These are phyloP conservation scores for Amanita brunnescens DNA, from an alignment of 768 basidiomycete genomes.

Conservation along the genomic window DNA sequence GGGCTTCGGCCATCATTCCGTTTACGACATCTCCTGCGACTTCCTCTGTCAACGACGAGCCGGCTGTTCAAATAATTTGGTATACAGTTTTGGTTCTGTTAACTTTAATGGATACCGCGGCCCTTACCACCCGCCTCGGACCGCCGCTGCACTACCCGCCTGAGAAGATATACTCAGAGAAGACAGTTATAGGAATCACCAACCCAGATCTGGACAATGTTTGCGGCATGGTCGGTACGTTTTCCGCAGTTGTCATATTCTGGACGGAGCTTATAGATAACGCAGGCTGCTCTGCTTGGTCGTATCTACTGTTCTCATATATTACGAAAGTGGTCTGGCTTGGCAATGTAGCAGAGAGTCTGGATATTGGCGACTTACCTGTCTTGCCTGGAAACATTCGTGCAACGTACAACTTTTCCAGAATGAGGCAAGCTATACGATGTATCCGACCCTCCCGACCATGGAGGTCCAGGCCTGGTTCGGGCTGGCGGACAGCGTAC, in stretches of 20 bases:
- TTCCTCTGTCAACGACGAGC: slow-evolving; percentile 15
- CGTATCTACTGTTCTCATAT: slow-evolving; percentile 73
- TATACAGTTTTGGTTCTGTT: slow-evolving; percentile 45
- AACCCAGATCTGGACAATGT: slow-evolving; percentile 70
- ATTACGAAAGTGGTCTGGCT: slow-evolving; percentile 84
- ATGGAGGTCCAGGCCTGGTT: slow-evolving; percentile 54
- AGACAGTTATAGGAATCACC: slow-evolving; percentile 49
- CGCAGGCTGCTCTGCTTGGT: slow-evolving; percentile 49
- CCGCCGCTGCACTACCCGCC: slow-evolving; percentile 69
- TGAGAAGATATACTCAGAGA: slow-evolving; percentile 67
- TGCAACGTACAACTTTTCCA: slow-evolving; percentile 48
- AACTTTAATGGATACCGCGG: slow-evolving; percentile 27
- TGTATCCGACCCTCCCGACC: slow-evolving; percentile 42
- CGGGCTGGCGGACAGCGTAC: slow-evolving; percentile 57
- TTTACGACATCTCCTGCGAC: slow-evolving; percentile 26
- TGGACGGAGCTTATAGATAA: neutral
- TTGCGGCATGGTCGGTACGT: slow-evolving; percentile 46
- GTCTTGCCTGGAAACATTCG: slow-evolving; percentile 73
- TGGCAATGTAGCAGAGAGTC: slow-evolving; percentile 60
- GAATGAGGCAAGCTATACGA: slow-evolving; percentile 52
- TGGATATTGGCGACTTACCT: slow-evolving; percentile 86
- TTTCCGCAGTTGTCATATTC: neutral
- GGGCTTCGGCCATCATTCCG: slow-evolving; percentile 50
- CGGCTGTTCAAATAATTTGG: slow-evolving; percentile 33
- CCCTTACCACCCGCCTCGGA: slow-evolving; percentile 57